phyloP scores from a whole-genome alignment of 2,329 filamentous ascomycete species.

The Xylogone sp. region DNA sequence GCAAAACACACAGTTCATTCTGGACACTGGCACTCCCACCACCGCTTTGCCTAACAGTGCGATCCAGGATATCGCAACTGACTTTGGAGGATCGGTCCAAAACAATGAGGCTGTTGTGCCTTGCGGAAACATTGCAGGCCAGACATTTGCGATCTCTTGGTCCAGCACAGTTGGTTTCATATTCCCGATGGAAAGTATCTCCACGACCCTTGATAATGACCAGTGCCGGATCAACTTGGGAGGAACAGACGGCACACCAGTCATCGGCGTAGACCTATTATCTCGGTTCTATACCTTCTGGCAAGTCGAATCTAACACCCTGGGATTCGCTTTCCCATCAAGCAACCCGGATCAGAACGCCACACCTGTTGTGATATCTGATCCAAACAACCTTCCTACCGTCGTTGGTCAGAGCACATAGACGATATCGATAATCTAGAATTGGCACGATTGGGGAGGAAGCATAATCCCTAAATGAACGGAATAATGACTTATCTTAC shows the following conservation, averaged over 20 bases:
- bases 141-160: background rate
- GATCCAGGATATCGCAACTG: background rate
- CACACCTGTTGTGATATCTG: too few relatives aligned
- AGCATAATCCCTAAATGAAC: too few relatives aligned
- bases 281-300: background rate
- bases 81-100: background rate
- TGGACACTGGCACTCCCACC: background rate
- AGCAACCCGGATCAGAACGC: too few relatives aligned
- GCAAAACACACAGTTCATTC: background rate
- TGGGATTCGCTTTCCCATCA: background rate
- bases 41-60: background rate
- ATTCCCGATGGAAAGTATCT: background rate
- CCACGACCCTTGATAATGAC: background rate
- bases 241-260: background rate
- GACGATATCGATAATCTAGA: too few relatives aligned
- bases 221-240: background rate
- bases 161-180: background rate
- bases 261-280: background rate
- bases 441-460: too few relatives aligned
- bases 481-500: too few relatives aligned
- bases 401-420: too few relatives aligned
- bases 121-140: background rate
- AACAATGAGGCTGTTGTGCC: background rate
- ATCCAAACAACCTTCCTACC: too few relatives aligned
- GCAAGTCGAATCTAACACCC: background rate